Conservation (phyloP, 768 basidiomycete species). For the Boletus rufocinnamomeus region DNA sequence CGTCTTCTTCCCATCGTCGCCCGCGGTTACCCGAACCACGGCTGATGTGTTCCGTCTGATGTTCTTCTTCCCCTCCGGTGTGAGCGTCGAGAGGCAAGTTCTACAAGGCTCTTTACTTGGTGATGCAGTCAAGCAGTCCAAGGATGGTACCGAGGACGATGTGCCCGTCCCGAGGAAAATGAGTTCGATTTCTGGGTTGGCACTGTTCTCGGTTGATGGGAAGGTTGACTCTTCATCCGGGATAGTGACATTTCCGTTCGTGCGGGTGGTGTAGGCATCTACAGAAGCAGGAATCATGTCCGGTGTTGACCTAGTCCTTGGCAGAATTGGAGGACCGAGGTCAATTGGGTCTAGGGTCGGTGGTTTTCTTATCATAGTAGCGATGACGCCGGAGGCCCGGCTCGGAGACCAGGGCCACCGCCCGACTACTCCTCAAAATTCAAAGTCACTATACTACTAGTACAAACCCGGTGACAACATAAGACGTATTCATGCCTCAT, state of each 20-base stretch:
- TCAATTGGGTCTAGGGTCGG: neutral
- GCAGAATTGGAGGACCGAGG: neutral
- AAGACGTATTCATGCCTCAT: conserved; percentile 9
- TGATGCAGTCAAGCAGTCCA: conserved; percentile 75
- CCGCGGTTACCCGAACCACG: conserved; percentile 50
- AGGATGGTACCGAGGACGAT: conserved; percentile 68
- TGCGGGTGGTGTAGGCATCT: neutral
- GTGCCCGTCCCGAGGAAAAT: conserved; percentile 86
- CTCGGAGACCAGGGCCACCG: neutral
- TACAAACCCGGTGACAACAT: neutral
- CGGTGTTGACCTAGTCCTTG: neutral
- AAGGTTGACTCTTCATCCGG: neutral
- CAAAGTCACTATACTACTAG: neutral
- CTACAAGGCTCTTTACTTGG: conserved; percentile 52
- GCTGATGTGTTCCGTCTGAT: conserved; percentile 81
- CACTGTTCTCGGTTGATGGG: neutral
- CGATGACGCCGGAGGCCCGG: neutral
- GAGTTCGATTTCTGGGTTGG: conserved; percentile 48
- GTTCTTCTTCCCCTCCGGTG: conserved; percentile 77
- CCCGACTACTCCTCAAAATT: neutral
- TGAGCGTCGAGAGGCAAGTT: conserved; percentile 69
- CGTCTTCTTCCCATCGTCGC: conserved; percentile 45
- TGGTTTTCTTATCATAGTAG: neutral
- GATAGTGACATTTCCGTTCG: neutral
- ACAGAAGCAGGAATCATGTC: conserved; percentile 4